These are phyloP conservation scores for Thuidium tamariscinum DNA, from an alignment of 225 moss, liverwort and hornwort genomes.

Conservation along the genomic window DNA sequence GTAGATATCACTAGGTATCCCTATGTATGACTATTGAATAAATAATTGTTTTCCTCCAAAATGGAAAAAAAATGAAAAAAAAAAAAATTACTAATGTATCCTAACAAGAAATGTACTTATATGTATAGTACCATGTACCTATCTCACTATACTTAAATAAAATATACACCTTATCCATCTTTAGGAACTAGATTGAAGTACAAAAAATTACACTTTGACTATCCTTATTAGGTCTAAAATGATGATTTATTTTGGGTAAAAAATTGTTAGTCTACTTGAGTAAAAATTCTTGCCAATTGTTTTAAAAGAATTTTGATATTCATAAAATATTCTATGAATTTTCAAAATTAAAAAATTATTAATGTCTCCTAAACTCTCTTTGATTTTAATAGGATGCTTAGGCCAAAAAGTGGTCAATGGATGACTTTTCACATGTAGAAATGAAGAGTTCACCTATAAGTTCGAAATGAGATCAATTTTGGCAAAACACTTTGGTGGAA, in stretches of 20 bases:
- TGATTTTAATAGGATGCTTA: fast-evolving
- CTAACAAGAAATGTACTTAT: background rate
- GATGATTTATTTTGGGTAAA: background rate
- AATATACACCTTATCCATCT: too few relatives aligned
- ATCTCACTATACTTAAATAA: too few relatives aligned
- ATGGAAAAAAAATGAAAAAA: too few relatives aligned
- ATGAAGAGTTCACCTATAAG: background rate
- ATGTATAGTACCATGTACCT: fast-evolving
- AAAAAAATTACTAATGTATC: too few relatives aligned
- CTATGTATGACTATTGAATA: too few relatives aligned
- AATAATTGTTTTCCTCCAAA: too few relatives aligned
- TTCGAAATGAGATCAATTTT: background rate
- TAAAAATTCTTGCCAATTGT: fast-evolving
- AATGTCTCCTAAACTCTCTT: background rate
- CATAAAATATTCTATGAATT: background rate
- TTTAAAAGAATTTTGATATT: background rate
- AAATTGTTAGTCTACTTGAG: background rate
- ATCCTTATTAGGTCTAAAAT: too few relatives aligned
- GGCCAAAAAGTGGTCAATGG: fast-evolving
- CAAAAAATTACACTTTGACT: too few relatives aligned
- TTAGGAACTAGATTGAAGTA: too few relatives aligned
- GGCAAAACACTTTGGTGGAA: background rate
- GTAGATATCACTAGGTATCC: too few relatives aligned
- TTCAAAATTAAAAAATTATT: background rate
- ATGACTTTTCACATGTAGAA: background rate